phyloP scores from a whole-genome alignment of 2,329 filamentous ascomycete genomes.

The Colletotrichum brevisporum region DNA sequence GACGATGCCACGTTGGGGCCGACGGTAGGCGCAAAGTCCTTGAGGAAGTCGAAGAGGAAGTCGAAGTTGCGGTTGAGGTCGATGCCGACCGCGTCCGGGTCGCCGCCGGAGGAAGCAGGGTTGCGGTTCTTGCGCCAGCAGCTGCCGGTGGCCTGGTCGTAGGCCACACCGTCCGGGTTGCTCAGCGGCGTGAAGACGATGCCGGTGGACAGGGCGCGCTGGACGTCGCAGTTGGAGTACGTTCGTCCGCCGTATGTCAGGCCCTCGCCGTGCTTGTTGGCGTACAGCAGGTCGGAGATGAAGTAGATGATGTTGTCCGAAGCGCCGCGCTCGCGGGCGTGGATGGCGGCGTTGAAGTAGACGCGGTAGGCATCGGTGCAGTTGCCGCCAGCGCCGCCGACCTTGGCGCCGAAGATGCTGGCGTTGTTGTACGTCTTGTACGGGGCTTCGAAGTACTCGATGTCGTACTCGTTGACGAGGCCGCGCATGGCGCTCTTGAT shows the following conservation, averaged over 20 bases:
- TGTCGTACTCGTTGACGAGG: conserved; percentile 56
- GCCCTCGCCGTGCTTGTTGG: conserved; percentile 63
- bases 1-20: conserved; percentile 57
- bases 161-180: conserved; percentile 68
- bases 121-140: conserved; percentile 73
- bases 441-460: conserved; percentile 58
- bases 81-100: conserved; percentile 56
- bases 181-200: conserved; percentile 65
- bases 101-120: conserved; percentile 51
- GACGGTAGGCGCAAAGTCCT: conserved; percentile 58
- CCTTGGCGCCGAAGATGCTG: conserved; percentile 55
- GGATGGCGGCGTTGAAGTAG: conserved; percentile 68
- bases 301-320: conserved; percentile 72
- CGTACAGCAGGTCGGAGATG: conserved; percentile 69
- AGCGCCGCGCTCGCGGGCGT: conserved; percentile 71
- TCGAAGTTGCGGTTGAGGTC: conserved; percentile 72
- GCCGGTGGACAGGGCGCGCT: conserved; percentile 64
- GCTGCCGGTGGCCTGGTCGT: conserved; percentile 64
- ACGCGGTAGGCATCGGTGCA: conserved; percentile 58
- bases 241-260: conserved; percentile 65
- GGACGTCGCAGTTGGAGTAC: conserved; percentile 67
- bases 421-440: conserved; percentile 60
- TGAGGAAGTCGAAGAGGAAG: conserved; percentile 68
- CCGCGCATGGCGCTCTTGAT: conserved; percentile 60
- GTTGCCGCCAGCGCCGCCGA: conserved; percentile 53